A percentile compares a stretch with the other conserved stretches of the same genome.
Evolutionary conservation across 1,284 basidiomycete genomes (phyloP).

Genomic region (Marasmius fiardii): DNA sequence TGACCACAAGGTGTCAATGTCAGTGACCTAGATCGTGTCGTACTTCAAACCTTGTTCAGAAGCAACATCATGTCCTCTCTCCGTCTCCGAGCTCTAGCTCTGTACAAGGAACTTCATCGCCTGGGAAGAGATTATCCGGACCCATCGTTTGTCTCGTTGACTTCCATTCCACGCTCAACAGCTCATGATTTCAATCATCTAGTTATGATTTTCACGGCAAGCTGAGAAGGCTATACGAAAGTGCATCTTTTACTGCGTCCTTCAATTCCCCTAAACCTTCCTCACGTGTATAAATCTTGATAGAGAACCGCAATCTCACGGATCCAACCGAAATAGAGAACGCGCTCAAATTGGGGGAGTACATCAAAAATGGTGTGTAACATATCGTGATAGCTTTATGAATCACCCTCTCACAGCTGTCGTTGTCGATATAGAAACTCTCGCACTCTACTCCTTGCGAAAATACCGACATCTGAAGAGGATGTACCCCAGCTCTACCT

Average conservation of each 20-base stretch:
- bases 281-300: background rate
- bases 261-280: conserved; percentile 5
- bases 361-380: conserved; percentile 81
- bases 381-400: background rate
- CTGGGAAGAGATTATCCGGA: conserved; percentile 79
- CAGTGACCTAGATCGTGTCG: background rate
- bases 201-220: conserved; percentile 77
- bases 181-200: conserved; percentile 9
- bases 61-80: conserved; percentile 21
- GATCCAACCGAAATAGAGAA: conserved; percentile 75
- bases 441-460: conserved; percentile 81
- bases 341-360: conserved; percentile 78
- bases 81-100: conserved; percentile 57
- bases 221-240: conserved; percentile 68
- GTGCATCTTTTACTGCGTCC: conserved; percentile 33
- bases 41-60: background rate
- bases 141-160: conserved; percentile 51
- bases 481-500: conserved; percentile 49
- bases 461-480: conserved; percentile 84
- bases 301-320: conserved; percentile 72
- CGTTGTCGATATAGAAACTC: conserved; percentile 55
- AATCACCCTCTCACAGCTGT: background rate
- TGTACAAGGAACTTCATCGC: conserved; percentile 78
- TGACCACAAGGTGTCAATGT: background rate
- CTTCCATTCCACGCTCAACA: conserved; percentile 13